These are phyloP conservation scores for Athelia psychrophila DNA, from an alignment of 1,284 basidiomycete species.

Conservation along the genomic window DNA sequence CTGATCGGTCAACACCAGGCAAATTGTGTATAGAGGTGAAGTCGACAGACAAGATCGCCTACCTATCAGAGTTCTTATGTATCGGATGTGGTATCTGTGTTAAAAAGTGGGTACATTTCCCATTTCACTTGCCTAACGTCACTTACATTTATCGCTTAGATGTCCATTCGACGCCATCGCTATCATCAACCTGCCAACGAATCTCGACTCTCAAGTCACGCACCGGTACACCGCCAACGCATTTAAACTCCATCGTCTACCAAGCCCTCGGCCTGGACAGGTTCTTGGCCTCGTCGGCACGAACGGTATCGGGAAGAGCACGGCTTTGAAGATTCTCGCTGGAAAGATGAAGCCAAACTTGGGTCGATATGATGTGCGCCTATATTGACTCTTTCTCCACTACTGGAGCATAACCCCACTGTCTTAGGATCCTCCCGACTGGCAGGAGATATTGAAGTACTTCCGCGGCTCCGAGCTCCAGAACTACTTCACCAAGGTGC, in stretches of 20 bases:
- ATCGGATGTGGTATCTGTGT: slow-evolving; percentile 99
- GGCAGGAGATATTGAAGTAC: slow-evolving; percentile 96
- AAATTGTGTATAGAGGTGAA: slow-evolving; percentile 98
- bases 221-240: slow-evolving; percentile 97
- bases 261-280: slow-evolving; percentile 93
- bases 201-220: slow-evolving; percentile 90
- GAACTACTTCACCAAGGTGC: slow-evolving; percentile 98
- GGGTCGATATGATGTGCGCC: slow-evolving; percentile 82
- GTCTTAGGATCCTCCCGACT: slow-evolving; percentile 87
- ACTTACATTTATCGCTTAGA: slow-evolving; percentile 39
- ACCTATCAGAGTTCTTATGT: slow-evolving; percentile 95
- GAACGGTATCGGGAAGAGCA: slow-evolving; percentile 98
- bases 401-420: slow-evolving; percentile 3
- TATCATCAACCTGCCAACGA: slow-evolving; percentile 97
- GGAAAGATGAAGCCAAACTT: slow-evolving; percentile 95
- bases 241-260: slow-evolving; percentile 96
- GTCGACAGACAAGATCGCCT: slow-evolving; percentile 91
- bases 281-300: slow-evolving; percentile 95
- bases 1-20: slow-evolving; percentile 41
- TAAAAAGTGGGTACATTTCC: slow-evolving; percentile 73
- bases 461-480: slow-evolving; percentile 97
- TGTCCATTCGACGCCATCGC: slow-evolving; percentile 97
- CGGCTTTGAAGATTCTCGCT: slow-evolving; percentile 91
- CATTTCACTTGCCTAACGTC: not conserved
- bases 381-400: slow-evolving; percentile 1